Evolutionary conservation across 2,329 filamentous ascomycete species (phyloP).

Genomic region (Calonectria ilicicola): DNA sequence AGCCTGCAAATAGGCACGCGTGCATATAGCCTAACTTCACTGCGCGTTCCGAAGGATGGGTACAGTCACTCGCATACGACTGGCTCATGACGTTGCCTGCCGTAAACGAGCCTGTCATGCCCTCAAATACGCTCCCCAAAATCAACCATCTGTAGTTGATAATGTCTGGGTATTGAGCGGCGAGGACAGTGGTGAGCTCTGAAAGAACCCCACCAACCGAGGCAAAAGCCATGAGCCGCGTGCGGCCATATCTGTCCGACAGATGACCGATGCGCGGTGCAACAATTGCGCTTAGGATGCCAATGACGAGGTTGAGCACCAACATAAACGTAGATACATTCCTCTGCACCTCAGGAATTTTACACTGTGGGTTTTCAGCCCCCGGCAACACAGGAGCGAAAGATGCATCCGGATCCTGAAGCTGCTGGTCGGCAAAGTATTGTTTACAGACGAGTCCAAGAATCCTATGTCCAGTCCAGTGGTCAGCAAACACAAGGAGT

Average conservation of each 20-base stretch:
- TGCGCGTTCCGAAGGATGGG: conserved; percentile 80
- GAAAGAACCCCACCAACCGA: conserved; percentile 79
- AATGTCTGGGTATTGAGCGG: conserved; percentile 78
- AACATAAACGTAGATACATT: conserved; percentile 83
- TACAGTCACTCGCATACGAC: conserved; percentile 92
- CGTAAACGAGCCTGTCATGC: conserved; percentile 89
- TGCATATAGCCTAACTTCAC: conserved; percentile 92
- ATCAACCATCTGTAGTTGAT: conserved; percentile 85
- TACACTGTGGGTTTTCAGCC: conserved; percentile 82
- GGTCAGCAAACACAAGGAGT: conserved; percentile 23
- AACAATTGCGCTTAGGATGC: conserved; percentile 82
- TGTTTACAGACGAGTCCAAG: conserved; percentile 85
- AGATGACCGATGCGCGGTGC: conserved; percentile 86
- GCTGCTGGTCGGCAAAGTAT: conserved; percentile 79
- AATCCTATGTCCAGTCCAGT: conserved; percentile 62
- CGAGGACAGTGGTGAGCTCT: conserved; percentile 83
- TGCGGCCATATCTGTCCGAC: conserved; percentile 89
- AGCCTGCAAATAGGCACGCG: conserved; percentile 87
- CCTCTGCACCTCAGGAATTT: conserved; percentile 81
- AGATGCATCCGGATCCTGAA: conserved; percentile 68
- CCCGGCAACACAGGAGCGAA: conserved; percentile 75
- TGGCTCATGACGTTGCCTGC: conserved; percentile 81
- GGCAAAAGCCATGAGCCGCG: conserved; percentile 77
- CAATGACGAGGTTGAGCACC: conserved; percentile 78
- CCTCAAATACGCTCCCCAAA: conserved; percentile 82